Evolutionary conservation across 768 basidiomycete species (phyloP), one percentile per base, ranked within the genome.

Genomic region (Suillus plorans): DNA sequence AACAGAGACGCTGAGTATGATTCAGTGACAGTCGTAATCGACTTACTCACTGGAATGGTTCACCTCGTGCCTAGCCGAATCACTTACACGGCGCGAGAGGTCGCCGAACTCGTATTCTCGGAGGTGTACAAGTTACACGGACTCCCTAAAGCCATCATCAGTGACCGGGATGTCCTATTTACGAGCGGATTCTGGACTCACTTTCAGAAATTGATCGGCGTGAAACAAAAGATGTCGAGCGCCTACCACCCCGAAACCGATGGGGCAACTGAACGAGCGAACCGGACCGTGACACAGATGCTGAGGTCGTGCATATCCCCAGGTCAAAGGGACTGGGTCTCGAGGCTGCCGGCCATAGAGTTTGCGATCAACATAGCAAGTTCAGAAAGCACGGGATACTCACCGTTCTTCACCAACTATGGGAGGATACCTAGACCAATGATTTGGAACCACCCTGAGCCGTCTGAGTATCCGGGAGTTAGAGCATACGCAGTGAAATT

Each of bases 141-240:
- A 0, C 61, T 83, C 1, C 82, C 80, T 0, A 63, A 67, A 2
- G 31, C 62, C 0, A 80, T 85, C 0, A 70, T 84, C 0, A 79
- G 76, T 18, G 81, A 84, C 61, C 66, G 80, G 1, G 81, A 82
- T 62, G 66, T 74, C 0, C 66, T 80, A 5, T 85, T 84, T 67
- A 83, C 80, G 0, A 79, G 79, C n/a, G 61, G 52, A 0, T 84
- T 83, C 64, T 84, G 82, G 83, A 57, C 61, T 10, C 69, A 73
- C 9, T 66, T 83, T 0, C 70, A 80, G 63, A 16, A 49, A 73
- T 34, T 61, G 1, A 64, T 71, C 0, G 68, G 70, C 5, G 64
- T 66, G 28, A 66, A 71, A 25, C 63, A 74, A 0, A 60, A 58
- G 5, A 31, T 31, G 68, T 78, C 74, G 0, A 74, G 76, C 0